phyloP scores from a whole-genome alignment of 495 filamentous ascomycete genomes.

The Xylaria cubensis region DNA sequence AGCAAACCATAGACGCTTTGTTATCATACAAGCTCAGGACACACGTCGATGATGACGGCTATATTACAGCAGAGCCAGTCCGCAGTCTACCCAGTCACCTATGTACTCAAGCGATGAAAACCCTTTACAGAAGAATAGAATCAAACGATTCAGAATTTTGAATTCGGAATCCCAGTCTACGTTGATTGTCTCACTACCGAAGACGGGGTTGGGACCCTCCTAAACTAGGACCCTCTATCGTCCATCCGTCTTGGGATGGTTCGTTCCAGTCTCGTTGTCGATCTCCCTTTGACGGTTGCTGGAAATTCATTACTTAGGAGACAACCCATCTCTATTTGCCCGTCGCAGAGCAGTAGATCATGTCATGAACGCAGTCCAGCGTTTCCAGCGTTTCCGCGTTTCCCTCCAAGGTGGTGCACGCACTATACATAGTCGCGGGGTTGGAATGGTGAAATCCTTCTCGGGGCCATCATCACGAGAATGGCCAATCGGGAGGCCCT shows the following conservation, averaged over 20 bases:
- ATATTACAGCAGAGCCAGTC: background rate
- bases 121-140: background rate
- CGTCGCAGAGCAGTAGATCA: constrained; percentile 20
- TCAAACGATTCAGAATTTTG: background rate
- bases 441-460: constrained; percentile 22
- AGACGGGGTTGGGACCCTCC: constrained; percentile 17
- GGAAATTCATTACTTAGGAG: background rate
- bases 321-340: background rate
- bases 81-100: constrained; percentile 1
- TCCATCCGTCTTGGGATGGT: constrained; percentile 1
- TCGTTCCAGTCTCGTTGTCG: constrained; percentile 16
- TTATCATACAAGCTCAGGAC: too few relatives aligned
- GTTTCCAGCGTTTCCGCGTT: constrained; percentile 2
- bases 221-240: background rate
- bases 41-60: constrained; percentile 5
- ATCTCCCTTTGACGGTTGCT: constrained; percentile 18
- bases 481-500: constrained; percentile 20
- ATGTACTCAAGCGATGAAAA: background rate
- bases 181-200: constrained; percentile 13
- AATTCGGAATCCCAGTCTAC: constrained; percentile 2
- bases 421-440: constrained; percentile 12
- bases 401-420: background rate
- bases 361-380: constrained; percentile 11
- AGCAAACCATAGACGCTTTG: background rate
- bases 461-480: background rate